phyloP scores from a whole-genome alignment of 352 stramenopile genomes.

The Phytophthora tubulina region DNA sequence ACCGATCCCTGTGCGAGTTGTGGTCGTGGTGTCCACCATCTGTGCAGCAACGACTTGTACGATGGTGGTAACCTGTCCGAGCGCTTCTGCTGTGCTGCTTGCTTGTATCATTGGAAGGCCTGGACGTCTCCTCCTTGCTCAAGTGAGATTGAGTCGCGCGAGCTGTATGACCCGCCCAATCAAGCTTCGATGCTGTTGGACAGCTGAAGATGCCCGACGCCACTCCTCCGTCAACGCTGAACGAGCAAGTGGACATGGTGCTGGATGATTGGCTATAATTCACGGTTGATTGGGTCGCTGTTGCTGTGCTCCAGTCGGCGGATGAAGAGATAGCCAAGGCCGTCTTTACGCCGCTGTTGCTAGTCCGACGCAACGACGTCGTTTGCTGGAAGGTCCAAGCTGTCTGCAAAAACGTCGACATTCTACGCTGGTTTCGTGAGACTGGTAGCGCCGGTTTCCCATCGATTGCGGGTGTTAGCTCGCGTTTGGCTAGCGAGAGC shows the following conservation, averaged over 20 bases:
- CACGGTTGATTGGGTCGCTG: background rate
- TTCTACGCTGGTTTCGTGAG: conserved; percentile 9
- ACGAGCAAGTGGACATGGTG: background rate
- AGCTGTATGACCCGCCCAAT: no score
- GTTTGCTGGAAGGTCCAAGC: background rate
- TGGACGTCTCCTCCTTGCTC: background rate
- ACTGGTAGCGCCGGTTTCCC: background rate
- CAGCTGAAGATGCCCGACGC: background rate
- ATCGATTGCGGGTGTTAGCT: conserved; percentile 5
- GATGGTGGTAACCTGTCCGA: background rate
- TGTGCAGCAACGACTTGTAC: background rate
- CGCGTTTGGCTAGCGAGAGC: conserved; percentile 6
- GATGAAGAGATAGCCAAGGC: background rate
- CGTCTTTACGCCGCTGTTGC: background rate
- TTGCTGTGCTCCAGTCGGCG: background rate
- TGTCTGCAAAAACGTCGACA: conserved; percentile 3
- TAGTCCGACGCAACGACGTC: background rate
- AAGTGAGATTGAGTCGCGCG: background rate
- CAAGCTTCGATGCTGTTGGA: background rate
- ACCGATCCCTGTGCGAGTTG: no score
- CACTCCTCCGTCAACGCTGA: background rate
- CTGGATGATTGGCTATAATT: background rate
- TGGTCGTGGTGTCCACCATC: no score
- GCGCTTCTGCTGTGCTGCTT: background rate
- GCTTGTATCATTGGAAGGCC: no score